Evolutionary conservation across 441 rosid species (phyloP).

Genomic region (Biscutella auriculata): DNA sequence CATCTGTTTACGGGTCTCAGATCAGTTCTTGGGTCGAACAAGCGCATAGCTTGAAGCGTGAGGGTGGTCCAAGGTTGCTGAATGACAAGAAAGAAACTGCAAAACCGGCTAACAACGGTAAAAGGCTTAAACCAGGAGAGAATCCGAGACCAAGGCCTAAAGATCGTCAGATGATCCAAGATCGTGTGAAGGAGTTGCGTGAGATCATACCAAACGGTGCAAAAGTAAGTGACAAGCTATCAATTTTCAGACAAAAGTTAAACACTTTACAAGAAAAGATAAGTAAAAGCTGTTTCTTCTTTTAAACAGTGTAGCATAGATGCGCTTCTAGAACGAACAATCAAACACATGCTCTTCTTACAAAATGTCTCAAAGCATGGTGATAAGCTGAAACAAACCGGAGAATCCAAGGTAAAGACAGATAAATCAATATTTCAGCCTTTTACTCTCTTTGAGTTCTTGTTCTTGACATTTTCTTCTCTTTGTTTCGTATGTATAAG

Average conservation of each 20-base stretch:
- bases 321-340: slow-evolving; percentile 79
- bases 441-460: neutral
- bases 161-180: slow-evolving; percentile 98
- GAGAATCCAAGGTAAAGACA: slow-evolving; percentile 60
- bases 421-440: neutral
- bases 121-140: slow-evolving; percentile 87
- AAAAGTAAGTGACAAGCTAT: slow-evolving; percentile 43
- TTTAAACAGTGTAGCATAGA: slow-evolving; percentile 87
- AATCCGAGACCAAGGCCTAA: slow-evolving; percentile 92
- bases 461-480: neutral
- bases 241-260: neutral
- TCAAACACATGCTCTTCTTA: slow-evolving; percentile 96
- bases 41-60: slow-evolving; percentile 39
- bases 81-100: slow-evolving; percentile 33
- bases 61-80: slow-evolving; percentile 54
- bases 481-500: slow-evolving; percentile 25
- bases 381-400: slow-evolving; percentile 74
- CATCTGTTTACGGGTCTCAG: slow-evolving; percentile 54
- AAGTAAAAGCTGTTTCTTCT: neutral
- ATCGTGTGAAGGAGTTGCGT: slow-evolving; percentile 89
- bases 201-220: slow-evolving; percentile 92
- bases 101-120: slow-evolving; percentile 50
- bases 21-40: slow-evolving; percentile 79
- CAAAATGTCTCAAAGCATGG: slow-evolving; percentile 88
- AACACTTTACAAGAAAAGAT: neutral